Evolutionary conservation across 257 asterid genomes (phyloP).

Genomic region (Petunia secreta): DNA sequence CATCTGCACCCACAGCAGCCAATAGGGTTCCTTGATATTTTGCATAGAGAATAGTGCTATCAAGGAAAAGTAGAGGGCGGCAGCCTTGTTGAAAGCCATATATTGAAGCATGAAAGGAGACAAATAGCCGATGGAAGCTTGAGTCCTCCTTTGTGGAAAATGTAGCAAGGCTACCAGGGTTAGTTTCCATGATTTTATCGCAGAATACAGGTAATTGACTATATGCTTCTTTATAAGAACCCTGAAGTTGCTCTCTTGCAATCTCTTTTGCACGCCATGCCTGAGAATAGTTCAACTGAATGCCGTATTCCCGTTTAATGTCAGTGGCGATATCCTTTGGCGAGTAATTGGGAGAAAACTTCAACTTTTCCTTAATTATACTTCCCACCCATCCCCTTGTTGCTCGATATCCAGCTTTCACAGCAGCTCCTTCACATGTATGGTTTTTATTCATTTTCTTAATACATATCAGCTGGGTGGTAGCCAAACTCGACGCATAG

Average conservation of each 20-base stretch:
- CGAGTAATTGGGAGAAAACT: slow-evolving; percentile 82
- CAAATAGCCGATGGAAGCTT: slow-evolving; percentile 80
- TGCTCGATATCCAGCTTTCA: slow-evolving; percentile 92
- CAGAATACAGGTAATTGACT: slow-evolving; percentile 83
- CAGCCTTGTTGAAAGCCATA: slow-evolving; percentile 81
- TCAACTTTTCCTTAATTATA: slow-evolving; percentile 89
- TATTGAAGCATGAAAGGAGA: slow-evolving; percentile 88
- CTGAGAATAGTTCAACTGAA: slow-evolving; percentile 93
- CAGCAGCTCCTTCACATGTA: slow-evolving; percentile 86
- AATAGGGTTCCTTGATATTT: slow-evolving; percentile 89
- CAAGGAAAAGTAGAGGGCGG: slow-evolving; percentile 94
- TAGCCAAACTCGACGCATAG: slow-evolving; percentile 90
- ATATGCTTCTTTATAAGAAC: slow-evolving; percentile 93
- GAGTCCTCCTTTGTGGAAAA: slow-evolving; percentile 91
- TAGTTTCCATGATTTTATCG: slow-evolving; percentile 84
- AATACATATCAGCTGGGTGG: slow-evolving; percentile 89
- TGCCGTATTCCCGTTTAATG: slow-evolving; percentile 96
- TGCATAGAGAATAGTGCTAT: slow-evolving; percentile 90
- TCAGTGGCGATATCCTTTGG: slow-evolving; percentile 96
- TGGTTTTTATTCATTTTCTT: slow-evolving; percentile 88
- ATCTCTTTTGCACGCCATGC: slow-evolving; percentile 99
- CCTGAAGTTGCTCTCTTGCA: slow-evolving; percentile 99
- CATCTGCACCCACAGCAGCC: slow-evolving; percentile 93
- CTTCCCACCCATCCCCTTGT: slow-evolving; percentile 98
- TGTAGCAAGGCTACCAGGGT: slow-evolving; percentile 89